phyloP scores from a whole-genome alignment of 2,329 filamentous ascomycete species.

The Aspergillus flavus region DNA sequence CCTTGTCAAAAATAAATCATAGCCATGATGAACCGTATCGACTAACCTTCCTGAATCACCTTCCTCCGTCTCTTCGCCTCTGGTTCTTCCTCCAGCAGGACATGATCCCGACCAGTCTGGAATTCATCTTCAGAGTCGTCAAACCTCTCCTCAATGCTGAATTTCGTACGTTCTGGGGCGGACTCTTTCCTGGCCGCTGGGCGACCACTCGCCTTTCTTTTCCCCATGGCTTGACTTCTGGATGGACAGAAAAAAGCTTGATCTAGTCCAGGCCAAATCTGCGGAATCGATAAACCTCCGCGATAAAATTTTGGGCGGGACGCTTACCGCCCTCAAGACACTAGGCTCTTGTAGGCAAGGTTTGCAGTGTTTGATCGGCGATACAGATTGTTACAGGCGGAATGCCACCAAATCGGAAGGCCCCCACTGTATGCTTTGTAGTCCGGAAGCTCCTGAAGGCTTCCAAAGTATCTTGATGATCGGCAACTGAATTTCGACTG shows the following conservation, averaged over 20 bases:
- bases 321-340: slow-evolving; percentile 32
- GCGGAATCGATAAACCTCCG: slow-evolving; percentile 23
- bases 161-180: slow-evolving; percentile 35
- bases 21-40: neutral
- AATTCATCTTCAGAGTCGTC: slow-evolving; percentile 95
- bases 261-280: slow-evolving; percentile 5
- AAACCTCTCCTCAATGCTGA: slow-evolving; percentile 67
- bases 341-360: slow-evolving; percentile 18
- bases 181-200: slow-evolving; percentile 37
- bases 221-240: slow-evolving; percentile 47
- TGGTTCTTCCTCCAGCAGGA: slow-evolving; percentile 80
- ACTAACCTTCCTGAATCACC: slow-evolving; percentile 65
- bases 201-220: slow-evolving; percentile 68
- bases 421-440: neutral
- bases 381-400: slow-evolving; percentile 6
- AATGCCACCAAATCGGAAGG: neutral
- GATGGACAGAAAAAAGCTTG: neutral
- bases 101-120: slow-evolving; percentile 80
- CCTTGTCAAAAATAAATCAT: slow-evolving; percentile 19
- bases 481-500: neutral
- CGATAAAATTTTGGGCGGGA: slow-evolving; percentile 40
- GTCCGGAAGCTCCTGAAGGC: neutral
- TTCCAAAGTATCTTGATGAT: neutral
- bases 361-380: slow-evolving; percentile 23
- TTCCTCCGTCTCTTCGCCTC: slow-evolving; percentile 76